A percentile compares a stretch with the other conserved stretches of the same genome.
Evolutionary conservation across 2,329 filamentous ascomycete species (phyloP).

Genomic region (Ceratocystis alfenasii): DNA sequence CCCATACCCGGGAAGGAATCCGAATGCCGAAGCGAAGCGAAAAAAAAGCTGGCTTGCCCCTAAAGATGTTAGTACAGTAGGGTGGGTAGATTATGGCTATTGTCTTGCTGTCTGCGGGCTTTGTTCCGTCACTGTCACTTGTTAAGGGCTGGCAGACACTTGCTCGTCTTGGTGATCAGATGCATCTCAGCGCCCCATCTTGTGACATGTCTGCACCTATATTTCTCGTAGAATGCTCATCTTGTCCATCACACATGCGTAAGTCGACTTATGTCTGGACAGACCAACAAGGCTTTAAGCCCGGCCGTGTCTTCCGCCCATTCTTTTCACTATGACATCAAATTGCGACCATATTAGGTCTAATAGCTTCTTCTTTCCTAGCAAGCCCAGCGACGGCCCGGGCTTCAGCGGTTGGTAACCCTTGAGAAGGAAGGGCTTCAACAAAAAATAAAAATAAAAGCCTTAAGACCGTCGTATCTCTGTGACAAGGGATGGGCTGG

Average conservation of each 20-base stretch:
- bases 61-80: background rate
- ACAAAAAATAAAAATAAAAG: background rate
- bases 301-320: too few species aligned
- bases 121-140: too few species aligned
- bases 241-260: too few species aligned
- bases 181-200: too few species aligned
- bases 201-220: too few species aligned
- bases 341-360: background rate
- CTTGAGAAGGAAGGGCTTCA: background rate
- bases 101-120: background rate
- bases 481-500: background rate
- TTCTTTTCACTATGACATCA: background rate
- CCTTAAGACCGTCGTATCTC: background rate
- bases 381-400: background rate
- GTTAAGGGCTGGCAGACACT: too few species aligned
- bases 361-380: too few species aligned
- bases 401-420: slow-evolving; percentile 15
- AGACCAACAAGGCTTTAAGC: too few species aligned
- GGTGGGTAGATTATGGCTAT: background rate
- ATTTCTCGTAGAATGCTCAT: too few species aligned
- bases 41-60: background rate
- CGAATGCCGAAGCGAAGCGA: slow-evolving; percentile 7
- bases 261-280: too few species aligned
- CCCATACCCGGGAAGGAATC: slow-evolving; percentile 15
- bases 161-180: too few species aligned